Evolutionary conservation across 306 rosid genomes (phyloP), one percentile per base, ranked within the genome.

Genomic region (Castanospermum australe): DNA sequence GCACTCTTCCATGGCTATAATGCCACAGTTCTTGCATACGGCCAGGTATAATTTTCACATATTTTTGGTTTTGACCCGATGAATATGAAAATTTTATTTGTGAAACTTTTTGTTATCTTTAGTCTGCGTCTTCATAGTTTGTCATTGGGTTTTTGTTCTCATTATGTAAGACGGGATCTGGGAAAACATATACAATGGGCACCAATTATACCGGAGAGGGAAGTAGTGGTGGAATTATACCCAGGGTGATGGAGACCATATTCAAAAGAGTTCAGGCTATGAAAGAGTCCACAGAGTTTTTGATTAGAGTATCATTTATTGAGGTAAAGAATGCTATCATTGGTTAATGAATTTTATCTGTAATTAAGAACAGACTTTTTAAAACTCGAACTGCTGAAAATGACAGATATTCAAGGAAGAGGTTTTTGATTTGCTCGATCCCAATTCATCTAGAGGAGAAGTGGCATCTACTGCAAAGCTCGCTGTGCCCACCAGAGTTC

Each of bases 1-100:
- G 98, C 98, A 0, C 87, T 96, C 7, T 88, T 90, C 67, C 88
- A 88, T 57, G 99, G 99, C 4, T 96, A 96, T 66, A 96, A 96
- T 77, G 98, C 99, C 30, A 96, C 99, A 0, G 99, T 96, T 57
- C 96, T 96, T 55, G 99, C 99, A 3, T 96, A 91, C 69, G 99
- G 99, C 5, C 99, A 96, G 99, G 99, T 96, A 59, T 41, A 56
- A 12, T 30, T 41, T 60, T 78, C 56, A 20, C 22, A 7, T 15
- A 1, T 17, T 51, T 56, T 60, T 54, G 3, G 6, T 33, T 15
- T 50, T 24, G 20, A 4, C 13, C 42, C 6, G 18, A 13, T 48
- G 22, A 5, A 45, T 74, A 13, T 28, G 14, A 28, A 9, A 2
- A 2, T 4, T 18, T 20, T 4, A 6, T n/a, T 61, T 15, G 6